A percentile compares a stretch with the other conserved stretches of the same genome.
Conservation (phyloP, 148 eudicot genomes). For the Rhododendron henanense region DNA sequence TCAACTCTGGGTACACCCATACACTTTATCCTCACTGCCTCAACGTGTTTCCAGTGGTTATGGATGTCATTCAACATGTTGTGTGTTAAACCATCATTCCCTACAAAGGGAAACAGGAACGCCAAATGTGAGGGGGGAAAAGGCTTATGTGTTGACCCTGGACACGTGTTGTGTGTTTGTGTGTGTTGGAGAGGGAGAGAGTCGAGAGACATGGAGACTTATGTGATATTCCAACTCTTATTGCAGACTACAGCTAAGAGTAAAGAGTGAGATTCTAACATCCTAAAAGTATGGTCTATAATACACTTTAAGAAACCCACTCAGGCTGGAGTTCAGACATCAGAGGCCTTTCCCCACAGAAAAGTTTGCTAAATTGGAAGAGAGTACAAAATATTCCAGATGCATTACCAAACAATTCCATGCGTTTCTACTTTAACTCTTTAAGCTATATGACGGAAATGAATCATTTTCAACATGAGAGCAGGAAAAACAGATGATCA, state of each 20-base stretch:
- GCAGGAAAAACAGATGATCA: background rate
- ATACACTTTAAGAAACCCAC: background rate
- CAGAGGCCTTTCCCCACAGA: background rate
- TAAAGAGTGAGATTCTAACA: background rate
- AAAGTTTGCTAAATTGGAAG: background rate
- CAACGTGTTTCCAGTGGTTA: constrained; percentile 81
- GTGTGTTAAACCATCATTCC: constrained; percentile 91
- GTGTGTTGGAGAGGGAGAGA: no score
- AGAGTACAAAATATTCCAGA: background rate
- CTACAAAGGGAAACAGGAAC: constrained; percentile 31
- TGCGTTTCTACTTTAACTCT: background rate
- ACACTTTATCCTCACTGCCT: constrained; percentile 87
- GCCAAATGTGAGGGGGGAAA: background rate
- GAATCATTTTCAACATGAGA: background rate
- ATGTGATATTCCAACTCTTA: background rate
- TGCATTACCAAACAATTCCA: background rate
- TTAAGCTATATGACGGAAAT: background rate
- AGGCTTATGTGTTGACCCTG: no score
- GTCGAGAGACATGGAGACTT: background rate
- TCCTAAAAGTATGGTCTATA: background rate
- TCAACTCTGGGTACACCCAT: constrained; percentile 96
- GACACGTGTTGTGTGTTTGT: no score
- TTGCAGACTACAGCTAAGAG: background rate
- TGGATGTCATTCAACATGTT: constrained; percentile 92
- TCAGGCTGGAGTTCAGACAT: background rate